Evolutionary conservation across 1,139 yeast species (phyloP), one percentile per base, ranked within the genome.

Genomic region (Geotrichum reessii): DNA sequence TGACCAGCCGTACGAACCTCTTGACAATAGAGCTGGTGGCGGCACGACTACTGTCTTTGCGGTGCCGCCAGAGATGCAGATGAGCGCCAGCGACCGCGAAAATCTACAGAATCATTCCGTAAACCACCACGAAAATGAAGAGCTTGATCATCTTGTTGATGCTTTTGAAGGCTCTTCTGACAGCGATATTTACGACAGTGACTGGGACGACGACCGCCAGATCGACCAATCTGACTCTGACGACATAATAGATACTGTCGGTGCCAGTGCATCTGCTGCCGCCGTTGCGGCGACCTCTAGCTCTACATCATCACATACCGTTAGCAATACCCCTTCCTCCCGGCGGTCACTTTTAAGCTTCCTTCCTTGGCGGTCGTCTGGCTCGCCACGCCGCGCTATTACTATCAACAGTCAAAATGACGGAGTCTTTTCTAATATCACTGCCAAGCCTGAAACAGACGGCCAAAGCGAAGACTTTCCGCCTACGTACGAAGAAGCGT

Each of bases 401-500:
- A 33, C 42, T n/a, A 37, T 37, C 7, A n/a, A n/a, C 44, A 78
- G 83, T 22, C 70, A 76, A 14, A 79, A 78, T 58, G 99, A 93
- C 71, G 99, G 99, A 9, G 99, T 93, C 7, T 93, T 93, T 73
- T 84, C 95, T 52, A 93, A 93, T 71, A 74, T 93, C 66, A 82
- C 87, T 68, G 98, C 98, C 5, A 92, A 91, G 54, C 81, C 83
- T 6, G 74, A 68, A 17, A 66, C 69, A 0, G 73, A 71, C 7
- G 76, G 74, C 53, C 77, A 76, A 48, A 80, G 76, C 24, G 77
- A 75, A 57, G 77, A 77, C 52, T 77, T 78, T 55, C 96, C 97
- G n/a, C 99, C 99, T 1, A 79, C 95, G 0, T 93, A 95, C 73
- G 97, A 89, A 61, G 97, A 92, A 68, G 98, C 97, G 0, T 92